Conservation (phyloP, 371 early-diverging fungal genomes). For the Mortierella sp. region DNA sequence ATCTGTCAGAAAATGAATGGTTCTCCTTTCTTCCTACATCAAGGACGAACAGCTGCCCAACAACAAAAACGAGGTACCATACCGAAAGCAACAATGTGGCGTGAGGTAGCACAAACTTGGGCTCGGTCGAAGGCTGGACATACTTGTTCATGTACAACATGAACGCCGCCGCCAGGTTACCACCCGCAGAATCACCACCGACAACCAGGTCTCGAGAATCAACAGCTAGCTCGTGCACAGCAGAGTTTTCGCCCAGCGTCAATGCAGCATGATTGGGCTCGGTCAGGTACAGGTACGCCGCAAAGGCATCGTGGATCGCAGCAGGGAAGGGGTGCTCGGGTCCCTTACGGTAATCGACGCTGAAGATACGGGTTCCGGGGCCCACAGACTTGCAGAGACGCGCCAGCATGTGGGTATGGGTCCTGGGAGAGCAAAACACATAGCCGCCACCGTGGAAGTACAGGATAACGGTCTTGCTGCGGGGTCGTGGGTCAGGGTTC, state of each 20-base stretch:
- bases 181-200: slow-evolving; percentile 77
- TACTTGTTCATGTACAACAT: slow-evolving; percentile 35
- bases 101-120: slow-evolving; percentile 32
- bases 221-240: slow-evolving; percentile 19
- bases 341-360: slow-evolving; percentile 83
- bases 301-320: slow-evolving; percentile 80
- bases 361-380: slow-evolving; percentile 58
- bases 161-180: slow-evolving; percentile 64
- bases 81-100: slow-evolving; percentile 38
- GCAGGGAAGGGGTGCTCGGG: slow-evolving; percentile 89
- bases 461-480: slow-evolving; percentile 36
- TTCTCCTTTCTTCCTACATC: not conserved
- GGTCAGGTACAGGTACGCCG: slow-evolving; percentile 79
- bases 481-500: slow-evolving; percentile 23
- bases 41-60: not conserved
- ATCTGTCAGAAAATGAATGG: not conserved
- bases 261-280: slow-evolving; percentile 64
- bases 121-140: slow-evolving; percentile 42
- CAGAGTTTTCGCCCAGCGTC: slow-evolving; percentile 28
- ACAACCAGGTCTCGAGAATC: slow-evolving; percentile 61
- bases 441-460: slow-evolving; percentile 47
- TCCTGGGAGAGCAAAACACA: slow-evolving; percentile 29
- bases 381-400: slow-evolving; percentile 24
- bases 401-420: slow-evolving; percentile 26
- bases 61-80: not conserved